Evolutionary conservation across 179 eudicot species (phyloP).

Genomic region (Vitellaria paradoxa): DNA sequence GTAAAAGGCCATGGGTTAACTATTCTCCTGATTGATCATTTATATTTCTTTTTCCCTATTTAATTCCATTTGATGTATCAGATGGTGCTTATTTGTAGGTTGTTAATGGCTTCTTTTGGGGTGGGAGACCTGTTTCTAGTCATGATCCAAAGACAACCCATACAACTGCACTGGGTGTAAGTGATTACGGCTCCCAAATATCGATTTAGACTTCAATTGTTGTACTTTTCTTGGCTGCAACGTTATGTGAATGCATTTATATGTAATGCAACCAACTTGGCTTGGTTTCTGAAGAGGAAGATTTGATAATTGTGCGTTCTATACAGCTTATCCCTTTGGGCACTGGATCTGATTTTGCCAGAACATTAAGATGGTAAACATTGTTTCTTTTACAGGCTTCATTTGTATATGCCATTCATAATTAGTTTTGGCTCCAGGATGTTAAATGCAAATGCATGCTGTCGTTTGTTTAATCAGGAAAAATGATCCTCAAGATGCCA

Average conservation of each 20-base stretch:
- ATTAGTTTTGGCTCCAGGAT: slow-evolving; percentile 6
- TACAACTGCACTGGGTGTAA: slow-evolving; percentile 85
- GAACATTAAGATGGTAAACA: slow-evolving; percentile 87
- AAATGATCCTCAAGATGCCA: slow-evolving; percentile 76
- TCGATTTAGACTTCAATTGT: background rate
- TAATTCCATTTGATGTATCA: background rate
- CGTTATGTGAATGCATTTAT: slow-evolving; percentile 12
- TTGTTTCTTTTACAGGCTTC: slow-evolving; percentile 16
- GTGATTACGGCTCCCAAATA: slow-evolving; percentile 24
- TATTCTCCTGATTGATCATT: background rate
- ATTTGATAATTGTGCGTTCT: slow-evolving; percentile 21
- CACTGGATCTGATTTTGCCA: slow-evolving; percentile 97
- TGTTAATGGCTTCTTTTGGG: slow-evolving; percentile 73
- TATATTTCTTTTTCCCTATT: background rate
- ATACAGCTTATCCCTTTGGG: slow-evolving; percentile 92
- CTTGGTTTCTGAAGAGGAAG: slow-evolving; percentile 8
- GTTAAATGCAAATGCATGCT: slow-evolving; percentile 7
- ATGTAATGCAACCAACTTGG: slow-evolving; percentile 13
- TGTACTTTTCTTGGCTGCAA: slow-evolving; percentile 10
- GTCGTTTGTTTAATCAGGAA: slow-evolving; percentile 56
- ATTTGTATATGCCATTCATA: background rate
- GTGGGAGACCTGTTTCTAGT: slow-evolving; percentile 53
- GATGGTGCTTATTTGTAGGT: slow-evolving; percentile 39
- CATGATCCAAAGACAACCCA: slow-evolving; percentile 30
- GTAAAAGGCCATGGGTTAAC: background rate